A percentile compares a stretch with the other conserved stretches of the same genome.
Conservation (phyloP, 2,329 filamentous ascomycete genomes). For the Fusarium heterosporum region DNA sequence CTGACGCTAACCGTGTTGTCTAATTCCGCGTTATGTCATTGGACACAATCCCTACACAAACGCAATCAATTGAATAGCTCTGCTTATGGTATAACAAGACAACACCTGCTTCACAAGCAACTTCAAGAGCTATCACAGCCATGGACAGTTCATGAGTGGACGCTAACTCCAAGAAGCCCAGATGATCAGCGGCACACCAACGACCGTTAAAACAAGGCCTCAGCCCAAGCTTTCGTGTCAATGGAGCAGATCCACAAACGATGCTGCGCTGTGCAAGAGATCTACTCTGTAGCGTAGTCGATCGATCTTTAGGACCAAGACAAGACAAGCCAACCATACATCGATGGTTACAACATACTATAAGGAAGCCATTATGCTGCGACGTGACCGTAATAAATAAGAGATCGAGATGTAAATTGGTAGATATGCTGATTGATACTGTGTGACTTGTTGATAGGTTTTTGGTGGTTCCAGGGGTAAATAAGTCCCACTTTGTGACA, state of each 20-base stretch:
- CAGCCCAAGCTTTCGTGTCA: slow-evolving; percentile 23
- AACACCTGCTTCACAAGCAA: background rate
- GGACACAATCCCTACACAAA: background rate
- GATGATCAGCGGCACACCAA: slow-evolving; percentile 32
- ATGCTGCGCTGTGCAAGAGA: slow-evolving; percentile 33
- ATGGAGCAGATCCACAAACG: slow-evolving; percentile 29
- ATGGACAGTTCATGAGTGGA: background rate
- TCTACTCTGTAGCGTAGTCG: slow-evolving; percentile 9
- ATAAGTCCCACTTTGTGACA: slow-evolving; percentile 17
- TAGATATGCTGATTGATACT: background rate
- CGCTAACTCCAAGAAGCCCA: slow-evolving; percentile 15
- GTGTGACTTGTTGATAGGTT: slow-evolving; percentile 11
- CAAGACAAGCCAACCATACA: slow-evolving; percentile 31
- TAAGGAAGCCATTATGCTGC: background rate
- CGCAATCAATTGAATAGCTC: background rate
- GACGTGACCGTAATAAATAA: background rate
- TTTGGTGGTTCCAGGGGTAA: slow-evolving; percentile 31
- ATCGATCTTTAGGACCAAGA: slow-evolving; percentile 22
- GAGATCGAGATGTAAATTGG: background rate
- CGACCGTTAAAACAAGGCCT: slow-evolving; percentile 29
- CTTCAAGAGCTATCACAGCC: slow-evolving; percentile 8
- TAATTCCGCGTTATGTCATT: slow-evolving; percentile 7
- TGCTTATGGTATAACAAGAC: background rate
- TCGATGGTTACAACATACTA: slow-evolving; percentile 1
- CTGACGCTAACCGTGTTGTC: slow-evolving; percentile 8